Base-by-base conservation (phyloP, 345 rosid species). In the Heritiera fomes region DNA sequence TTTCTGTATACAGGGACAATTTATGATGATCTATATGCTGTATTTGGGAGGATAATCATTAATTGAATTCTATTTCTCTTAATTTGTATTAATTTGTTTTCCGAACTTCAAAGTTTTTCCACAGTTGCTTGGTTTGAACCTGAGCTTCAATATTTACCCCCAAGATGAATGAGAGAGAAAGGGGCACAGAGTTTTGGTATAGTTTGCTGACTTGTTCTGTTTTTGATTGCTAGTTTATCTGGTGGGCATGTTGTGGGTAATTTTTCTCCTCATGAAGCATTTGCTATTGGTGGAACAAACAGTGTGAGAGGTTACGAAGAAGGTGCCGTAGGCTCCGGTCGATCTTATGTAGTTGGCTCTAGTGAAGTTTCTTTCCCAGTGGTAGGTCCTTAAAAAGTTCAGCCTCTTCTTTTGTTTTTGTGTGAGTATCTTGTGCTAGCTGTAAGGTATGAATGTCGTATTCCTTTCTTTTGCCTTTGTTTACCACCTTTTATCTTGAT, bases 281-380 rank as follows among this genome's bases (percentile, higher is more conserved):
- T 94, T 66, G 89, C 90, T 66, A 91, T 94, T n/a, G 98, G 99
- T 5, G 98, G 98, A 82, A 92, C 97, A 79, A 96, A 92, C 83
- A 92, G 97, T 34, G 95, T 96, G 64, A 92, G 98, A 87, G 99
- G 98, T 70, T 96, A 96, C 74, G 95, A 96, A 87, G 99, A 96
- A 83, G 99, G 97, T 53, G 97, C 98, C 13, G 95, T 92, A 79
- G 98, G 94, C 73, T 94, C 99, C 82, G 99, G 95, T 75, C 89
- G 93, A 81, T 94, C 99, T 38, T 94, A 90, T 83, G 87, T 86
- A 47, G 94, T 92, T 77, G 95, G 98, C 74, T 94, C 97, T 0
- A 90, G 98, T 66, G 97, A 96, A 89, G 85, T 89, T 75, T 90
- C 98, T 73, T 90, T 96, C 85, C 98, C 95, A 53, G 4, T 92